Conservation (phyloP, 768 basidiomycete genomes). For the Mycena maculata region DNA sequence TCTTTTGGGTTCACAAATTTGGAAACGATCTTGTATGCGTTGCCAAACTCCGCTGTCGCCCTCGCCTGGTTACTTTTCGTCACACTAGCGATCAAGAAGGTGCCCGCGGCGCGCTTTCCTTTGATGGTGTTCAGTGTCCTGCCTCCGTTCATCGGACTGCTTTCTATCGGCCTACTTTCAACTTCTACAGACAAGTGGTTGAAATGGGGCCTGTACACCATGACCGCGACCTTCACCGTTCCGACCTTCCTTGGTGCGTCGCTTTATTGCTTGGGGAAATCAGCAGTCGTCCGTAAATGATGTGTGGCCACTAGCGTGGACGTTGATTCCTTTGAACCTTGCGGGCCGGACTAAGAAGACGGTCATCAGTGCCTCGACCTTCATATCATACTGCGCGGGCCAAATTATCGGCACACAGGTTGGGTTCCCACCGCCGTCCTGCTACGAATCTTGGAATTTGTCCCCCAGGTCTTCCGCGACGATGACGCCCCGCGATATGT, state of each 20-base stretch:
- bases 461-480: slow-evolving; percentile 11
- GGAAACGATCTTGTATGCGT: slow-evolving; percentile 12
- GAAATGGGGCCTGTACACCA: slow-evolving; percentile 20
- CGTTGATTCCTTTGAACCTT: slow-evolving; percentile 27
- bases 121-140: slow-evolving; percentile 20
- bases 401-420: slow-evolving; percentile 32
- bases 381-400: slow-evolving; percentile 26
- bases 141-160: slow-evolving; percentile 21
- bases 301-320: slow-evolving; percentile 1
- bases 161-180: slow-evolving; percentile 15
- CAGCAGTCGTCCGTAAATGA: background rate
- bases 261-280: too few relatives aligned
- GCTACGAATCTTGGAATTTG: background rate
- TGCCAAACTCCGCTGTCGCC: slow-evolving; percentile 17
- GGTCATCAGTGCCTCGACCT: slow-evolving; percentile 24
- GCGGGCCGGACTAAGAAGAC: slow-evolving; percentile 33
- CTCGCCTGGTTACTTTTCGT: slow-evolving; percentile 16
- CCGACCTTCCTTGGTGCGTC: slow-evolving; percentile 17
- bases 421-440: too few relatives aligned
- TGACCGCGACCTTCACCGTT: slow-evolving; percentile 22
- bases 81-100: slow-evolving; percentile 2
- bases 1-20: slow-evolving; percentile 27
- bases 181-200: slow-evolving; percentile 16
- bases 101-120: slow-evolving; percentile 11
- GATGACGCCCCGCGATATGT: slow-evolving; percentile 21